Evolutionary conservation across 352 stramenopile species (phyloP), one percentile per base, ranked within the genome.

Genomic region (Aphanomyces astaci): DNA sequence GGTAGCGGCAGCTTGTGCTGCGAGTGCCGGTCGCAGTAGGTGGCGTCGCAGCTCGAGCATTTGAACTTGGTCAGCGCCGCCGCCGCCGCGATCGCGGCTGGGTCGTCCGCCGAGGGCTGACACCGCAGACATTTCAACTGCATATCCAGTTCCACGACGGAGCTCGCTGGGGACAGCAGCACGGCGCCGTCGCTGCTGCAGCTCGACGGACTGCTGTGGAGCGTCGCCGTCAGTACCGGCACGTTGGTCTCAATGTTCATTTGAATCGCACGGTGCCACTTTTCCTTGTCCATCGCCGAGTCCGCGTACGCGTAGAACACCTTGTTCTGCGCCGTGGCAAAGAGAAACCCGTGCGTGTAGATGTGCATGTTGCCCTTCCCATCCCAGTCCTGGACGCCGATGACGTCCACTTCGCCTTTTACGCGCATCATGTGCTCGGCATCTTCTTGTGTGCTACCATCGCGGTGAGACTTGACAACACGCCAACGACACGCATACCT

Each of bases 341-440:
- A 95, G 7, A 96, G 70, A 64, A 96, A 94, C 3, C 89, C 89
- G 70, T 92, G 78, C 64, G 88, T 76, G 71, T 96, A 96, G 63
- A 93, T 95, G 79, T 95, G 86, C 82, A 94, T 94, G 72, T 94
- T 94, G 66, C 86, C 89, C 72, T 95, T 94, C 65, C 89, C 89
- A 65, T 96, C 89, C 89, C 89, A 96, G 63, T 96, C 86, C 72
- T 95, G 88, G 19, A 94, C 89, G 19, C 88, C 89, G 22, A 96
- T 71, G 31, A 96, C 86, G 70, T 96, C 86, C 25, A 94, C 87
- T 59, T 94, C 82, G 55, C 85, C 82, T 69, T 94, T 93, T 46
- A 94, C 75, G 5, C 83, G 82, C 64, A 95, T 78, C 82, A 94
- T 91, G 66, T 92, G 84, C 70, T 94, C 92, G 71, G 89, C 89